Evolutionary conservation across 2,329 filamentous ascomycete genomes (phyloP), one percentile per base, ranked within the genome.

Genomic region (Hypomyces rosellus): DNA sequence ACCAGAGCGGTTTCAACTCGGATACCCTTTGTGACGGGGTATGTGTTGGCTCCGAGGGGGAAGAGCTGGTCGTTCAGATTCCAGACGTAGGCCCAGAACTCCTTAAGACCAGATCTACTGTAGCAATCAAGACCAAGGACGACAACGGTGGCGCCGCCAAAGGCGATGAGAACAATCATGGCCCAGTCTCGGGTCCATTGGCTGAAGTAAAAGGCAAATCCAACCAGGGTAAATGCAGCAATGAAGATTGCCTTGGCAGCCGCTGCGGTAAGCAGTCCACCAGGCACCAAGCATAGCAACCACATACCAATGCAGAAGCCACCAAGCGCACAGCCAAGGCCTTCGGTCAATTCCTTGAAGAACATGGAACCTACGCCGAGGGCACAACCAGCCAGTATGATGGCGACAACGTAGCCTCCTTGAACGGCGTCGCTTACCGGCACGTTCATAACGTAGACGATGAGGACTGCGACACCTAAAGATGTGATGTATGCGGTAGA

Each of bases 41-140:
- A 97, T 0, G 87, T 89, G 44, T 76, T 74, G 1, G 86, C 86
- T 36, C 81, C 79, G 2, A 89, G 70, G 0, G 91, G 91, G 61
- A 97, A 97, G 1, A 90, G 72, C 46, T 86, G 76, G 39, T 82
- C 74, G 65, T 96, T 96, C 37, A 97, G 69, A 42, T 73, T 73
- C 92, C 92, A 97, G 36, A 95, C 76, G 65, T 95, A 97, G 5
- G 89, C 78, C 92, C 92, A 97, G 59, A 96, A 96, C 65, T 97
- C 92, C 66, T 96, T 96, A 59, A 95, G 72, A 0, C 92, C 92
- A n/a, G 90, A 89, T 55, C 83, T 77, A 61, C 85, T 92, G 60
- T 92, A 95, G 67, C 89, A 95, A 65, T 97, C 92, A 51, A 97
- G 87, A 2, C 92, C 92, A 2, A 97, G 69, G 13, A 95, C 80